Conservation (phyloP, 371 early-diverging fungal species). For the Zychaea mexicana region DNA sequence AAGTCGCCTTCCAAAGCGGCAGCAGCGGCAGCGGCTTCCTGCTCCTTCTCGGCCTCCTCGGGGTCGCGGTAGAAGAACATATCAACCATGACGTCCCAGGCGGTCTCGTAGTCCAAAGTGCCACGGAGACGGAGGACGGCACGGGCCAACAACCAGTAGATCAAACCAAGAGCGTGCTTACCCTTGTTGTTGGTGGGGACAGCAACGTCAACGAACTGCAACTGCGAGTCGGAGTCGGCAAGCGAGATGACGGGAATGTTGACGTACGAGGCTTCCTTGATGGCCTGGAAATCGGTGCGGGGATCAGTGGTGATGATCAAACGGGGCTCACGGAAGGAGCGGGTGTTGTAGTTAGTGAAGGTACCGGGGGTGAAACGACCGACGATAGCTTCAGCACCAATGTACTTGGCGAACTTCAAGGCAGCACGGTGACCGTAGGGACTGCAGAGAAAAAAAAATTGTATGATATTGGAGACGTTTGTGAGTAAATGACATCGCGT, state of each 20-base stretch:
- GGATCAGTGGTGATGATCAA: constrained; percentile 99
- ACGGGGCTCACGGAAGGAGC: constrained; percentile 98
- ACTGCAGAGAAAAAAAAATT: too few relatives aligned
- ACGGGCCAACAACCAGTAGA: constrained; percentile 97
- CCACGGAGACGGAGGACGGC: constrained; percentile 98
- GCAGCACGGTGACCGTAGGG: constrained; percentile 99
- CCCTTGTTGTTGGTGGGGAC: constrained; percentile 99
- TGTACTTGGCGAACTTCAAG: constrained; percentile 97
- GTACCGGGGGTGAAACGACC: constrained; percentile 99
- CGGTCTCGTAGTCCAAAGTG: constrained; percentile 75
- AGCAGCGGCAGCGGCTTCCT: constrained; percentile 42
- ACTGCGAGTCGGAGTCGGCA: constrained; percentile 96
- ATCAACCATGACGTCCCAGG: constrained; percentile 97
- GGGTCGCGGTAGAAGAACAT: constrained; percentile 98
- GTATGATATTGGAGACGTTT: too few relatives aligned
- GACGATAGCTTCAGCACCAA: constrained; percentile 96
- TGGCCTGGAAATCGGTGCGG: constrained; percentile 97
- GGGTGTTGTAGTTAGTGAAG: constrained; percentile 99
- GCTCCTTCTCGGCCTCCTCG: constrained; percentile 95
- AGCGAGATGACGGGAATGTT: constrained; percentile 99
- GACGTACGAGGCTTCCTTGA: constrained; percentile 98
- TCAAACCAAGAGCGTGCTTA: constrained; percentile 97
- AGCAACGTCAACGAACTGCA: constrained; percentile 96
- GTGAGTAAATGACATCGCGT: too few relatives aligned
- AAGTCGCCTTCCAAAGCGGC: constrained; percentile 13